Conservation (phyloP, 78 protist genomes). For the Dictyostelium firmibasis region DNA sequence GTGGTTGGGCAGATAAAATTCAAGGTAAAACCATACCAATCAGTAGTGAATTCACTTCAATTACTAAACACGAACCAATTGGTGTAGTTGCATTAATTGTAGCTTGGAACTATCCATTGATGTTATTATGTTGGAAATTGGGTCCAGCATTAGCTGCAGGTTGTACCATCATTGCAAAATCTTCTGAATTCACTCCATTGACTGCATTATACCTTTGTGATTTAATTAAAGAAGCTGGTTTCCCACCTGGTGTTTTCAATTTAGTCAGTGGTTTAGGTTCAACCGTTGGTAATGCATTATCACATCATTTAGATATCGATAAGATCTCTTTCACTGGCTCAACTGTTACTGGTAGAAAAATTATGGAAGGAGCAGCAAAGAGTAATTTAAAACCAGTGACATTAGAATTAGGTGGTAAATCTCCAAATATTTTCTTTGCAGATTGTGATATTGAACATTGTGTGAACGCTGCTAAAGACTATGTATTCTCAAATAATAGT, state of each 20-base stretch:
- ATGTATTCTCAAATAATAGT: constrained; percentile 40
- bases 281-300: constrained; percentile 83
- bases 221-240: constrained; percentile 89
- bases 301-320: constrained; percentile 82
- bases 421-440: constrained; percentile 90
- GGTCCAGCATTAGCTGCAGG: constrained; percentile 95
- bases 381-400: constrained; percentile 67
- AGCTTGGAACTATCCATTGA: constrained; percentile 87
- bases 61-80: constrained; percentile 80
- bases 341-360: constrained; percentile 70
- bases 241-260: constrained; percentile 95
- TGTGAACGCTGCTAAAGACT: not conserved
- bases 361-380: constrained; percentile 76
- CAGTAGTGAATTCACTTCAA: constrained; percentile 1
- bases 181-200: constrained; percentile 93
- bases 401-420: constrained; percentile 95
- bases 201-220: constrained; percentile 87
- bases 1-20: constrained; percentile 90
- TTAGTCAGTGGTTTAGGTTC: constrained; percentile 84
- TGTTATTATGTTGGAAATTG: constrained; percentile 82
- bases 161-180: constrained; percentile 91
- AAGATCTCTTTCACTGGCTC: constrained; percentile 93
- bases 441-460: constrained; percentile 84
- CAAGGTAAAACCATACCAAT: constrained; percentile 64
- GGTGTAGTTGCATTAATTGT: constrained; percentile 84